These are phyloP conservation scores for Sideroxylon spinosum DNA, from an alignment of 179 eudicot genomes.

Conservation along the genomic window DNA sequence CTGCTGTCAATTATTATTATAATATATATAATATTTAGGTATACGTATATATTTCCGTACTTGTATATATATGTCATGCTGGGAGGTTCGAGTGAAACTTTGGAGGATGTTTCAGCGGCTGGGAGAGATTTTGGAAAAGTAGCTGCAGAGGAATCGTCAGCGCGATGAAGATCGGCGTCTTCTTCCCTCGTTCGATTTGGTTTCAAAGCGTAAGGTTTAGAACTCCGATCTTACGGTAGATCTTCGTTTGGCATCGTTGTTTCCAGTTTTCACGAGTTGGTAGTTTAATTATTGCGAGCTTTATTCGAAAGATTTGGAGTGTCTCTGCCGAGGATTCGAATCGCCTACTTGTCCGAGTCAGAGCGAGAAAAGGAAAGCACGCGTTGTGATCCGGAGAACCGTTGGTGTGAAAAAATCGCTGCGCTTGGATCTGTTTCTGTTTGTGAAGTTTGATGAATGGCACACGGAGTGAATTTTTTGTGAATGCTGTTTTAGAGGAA, in stretches of 20 bases:
- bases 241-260: not conserved
- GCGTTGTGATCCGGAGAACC: not conserved
- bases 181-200: slow-evolving; percentile 4
- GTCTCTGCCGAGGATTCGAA: not conserved
- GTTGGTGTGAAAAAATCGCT: not conserved
- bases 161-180: slow-evolving; percentile 13
- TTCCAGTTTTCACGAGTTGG: not conserved
- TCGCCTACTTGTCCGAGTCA: not conserved
- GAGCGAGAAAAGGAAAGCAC: not conserved
- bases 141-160: slow-evolving; percentile 8
- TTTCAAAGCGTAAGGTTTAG: not conserved
- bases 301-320: not conserved
- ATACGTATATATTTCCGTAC: not conserved
- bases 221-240: slow-evolving; percentile 6
- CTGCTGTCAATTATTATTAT: too few relatives aligned
- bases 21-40: too few relatives aligned
- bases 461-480: not conserved
- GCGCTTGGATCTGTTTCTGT: not conserved
- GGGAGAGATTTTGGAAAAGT: slow-evolving; percentile 3
- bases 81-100: not conserved
- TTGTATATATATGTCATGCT: not conserved
- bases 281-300: not conserved
- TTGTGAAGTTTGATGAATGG: not conserved
- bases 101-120: slow-evolving; percentile 13
- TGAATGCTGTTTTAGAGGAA: not conserved